Base-by-base conservation (phyloP, 2,329 filamentous ascomycete species). In the Immersiporthe knoxdaviesiana region DNA sequence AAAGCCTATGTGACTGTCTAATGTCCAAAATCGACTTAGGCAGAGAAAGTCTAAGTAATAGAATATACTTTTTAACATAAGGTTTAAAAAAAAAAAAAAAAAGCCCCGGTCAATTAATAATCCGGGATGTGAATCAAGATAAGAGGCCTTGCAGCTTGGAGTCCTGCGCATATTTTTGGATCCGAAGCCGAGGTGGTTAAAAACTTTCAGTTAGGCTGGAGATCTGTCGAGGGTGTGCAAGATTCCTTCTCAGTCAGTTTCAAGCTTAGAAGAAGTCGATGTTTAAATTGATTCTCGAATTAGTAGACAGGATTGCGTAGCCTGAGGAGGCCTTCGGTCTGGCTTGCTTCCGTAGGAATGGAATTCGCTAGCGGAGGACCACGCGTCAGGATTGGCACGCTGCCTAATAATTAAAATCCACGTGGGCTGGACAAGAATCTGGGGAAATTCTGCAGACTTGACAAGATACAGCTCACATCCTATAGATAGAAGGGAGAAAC, bases 271-370 rank as follows among this genome's bases (percentile, higher is more conserved):
- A 56, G 2, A 32, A 30, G 12, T 30, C 24, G 24, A 30, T 56
- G 14, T 30, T 16, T 32, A 12, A 27, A 18, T 32, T 8, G 8
- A 32, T 24, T 11, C 27, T 30, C 24, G 27, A 30, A 30, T 56
- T 56, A 56, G 52, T 27, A 56, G 27, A 30, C 27, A 30, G 52
- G 52, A 56, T 56, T 27, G 32, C 50, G n/a, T 52, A 52, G 50
- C n/a, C 24, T 14, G 24, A 5, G 16, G 52, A 24, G 27, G 37
- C 37, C 27, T 27, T 30, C 12, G 14, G 27, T 16, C 27, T 10
- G 18, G 52, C 52, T 16, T 32, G 24, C 12, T 7, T 27, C 14
- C 14, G 24, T 18, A 30, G 52, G 52, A 56, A 30, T 39, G 4
- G 4, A 56, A n/a, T n/a, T 30, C 18, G 27, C 27, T 27, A 24